phyloP scores from a whole-genome alignment of 2,329 filamentous ascomycete species.

The Alternaria longipes region DNA sequence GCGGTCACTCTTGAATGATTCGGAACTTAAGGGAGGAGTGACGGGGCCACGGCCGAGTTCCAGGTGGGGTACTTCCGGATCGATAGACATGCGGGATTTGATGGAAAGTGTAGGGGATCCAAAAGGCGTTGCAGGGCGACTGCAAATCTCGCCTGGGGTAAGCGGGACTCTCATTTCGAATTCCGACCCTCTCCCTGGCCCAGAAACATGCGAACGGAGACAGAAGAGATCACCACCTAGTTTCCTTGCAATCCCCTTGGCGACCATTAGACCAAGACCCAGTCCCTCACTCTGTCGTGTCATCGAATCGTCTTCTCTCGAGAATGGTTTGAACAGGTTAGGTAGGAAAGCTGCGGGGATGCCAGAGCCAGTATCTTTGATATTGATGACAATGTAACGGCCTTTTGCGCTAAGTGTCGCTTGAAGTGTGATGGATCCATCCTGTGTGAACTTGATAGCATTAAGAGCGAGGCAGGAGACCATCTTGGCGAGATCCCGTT shows the following conservation, averaged over 20 bases:
- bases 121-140: constrained; percentile 61
- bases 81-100: constrained; percentile 42
- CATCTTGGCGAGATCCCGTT: constrained; percentile 70
- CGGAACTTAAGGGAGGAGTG: constrained; percentile 41
- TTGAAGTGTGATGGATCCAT: constrained; percentile 66
- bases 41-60: constrained; percentile 31
- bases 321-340: constrained; percentile 74
- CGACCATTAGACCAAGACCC: constrained; percentile 74
- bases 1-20: constrained; percentile 29
- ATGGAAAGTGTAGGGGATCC: constrained; percentile 54
- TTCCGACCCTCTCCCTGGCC: constrained; percentile 69
- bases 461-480: constrained; percentile 72
- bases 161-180: constrained; percentile 74
- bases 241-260: constrained; percentile 73
- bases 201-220: constrained; percentile 68
- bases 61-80: constrained; percentile 36
- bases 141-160: constrained; percentile 60
- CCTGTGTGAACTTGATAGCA: constrained; percentile 75
- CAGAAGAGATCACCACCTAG: constrained; percentile 74
- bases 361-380: constrained; percentile 73
- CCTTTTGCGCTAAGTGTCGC: constrained; percentile 62
- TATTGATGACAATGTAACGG: constrained; percentile 67
- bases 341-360: constrained; percentile 73
- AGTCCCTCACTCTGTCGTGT: constrained; percentile 74
- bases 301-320: constrained; percentile 72